Base-by-base conservation (phyloP, 163 green algal species). In the Botryococcus braunii region DNA sequence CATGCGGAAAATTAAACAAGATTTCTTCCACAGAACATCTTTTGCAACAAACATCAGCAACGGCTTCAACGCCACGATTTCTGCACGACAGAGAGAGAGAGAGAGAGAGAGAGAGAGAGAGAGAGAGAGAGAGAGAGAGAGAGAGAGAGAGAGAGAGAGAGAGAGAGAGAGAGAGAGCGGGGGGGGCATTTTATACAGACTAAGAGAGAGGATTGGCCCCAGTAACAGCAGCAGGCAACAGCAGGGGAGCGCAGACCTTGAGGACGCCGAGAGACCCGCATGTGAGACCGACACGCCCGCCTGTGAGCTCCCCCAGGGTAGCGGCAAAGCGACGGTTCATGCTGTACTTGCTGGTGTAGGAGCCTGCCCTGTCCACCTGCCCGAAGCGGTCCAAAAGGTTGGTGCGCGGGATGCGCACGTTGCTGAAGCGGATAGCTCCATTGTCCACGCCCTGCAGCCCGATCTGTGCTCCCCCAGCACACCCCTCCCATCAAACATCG, bases 381-480 rank as follows among this genome's bases (percentile, higher is more conserved):
- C 77, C 89, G 74, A 96, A 96, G 0, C 86, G 74, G 74, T 96
- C 86, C 65, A 96, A 77, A 69, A 96, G 77, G 66, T 93, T 90
- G 17, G 73, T 70, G 5, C 89, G 74, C 7, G 89, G 88, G 35
- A 96, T 70, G 25, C 89, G 82, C 59, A 94, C 86, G 43, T 82
- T 69, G 5, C 71, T 87, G 79, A 95, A 96, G 38, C 84, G 74
- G 61, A 96, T 90, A 60, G 86, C 80, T 38, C 88, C 89, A 67
- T 96, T 96, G 81, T 96, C 89, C 3, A 95, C 76, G 38, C 88
- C 88, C 63, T 95, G 88, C 31, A 95, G 79, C 1, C 86, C 88
- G 9, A 94, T 82, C 84, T 92, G 82, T 25, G 65, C 11, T 13
- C 32, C 8, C 6, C 47, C 27, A 13, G 17, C 43, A 17, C 43